Evolutionary conservation across 1,284 basidiomycete species (phyloP), one percentile per base, ranked within the genome.

Genomic region (Heimioporus retisporus): DNA sequence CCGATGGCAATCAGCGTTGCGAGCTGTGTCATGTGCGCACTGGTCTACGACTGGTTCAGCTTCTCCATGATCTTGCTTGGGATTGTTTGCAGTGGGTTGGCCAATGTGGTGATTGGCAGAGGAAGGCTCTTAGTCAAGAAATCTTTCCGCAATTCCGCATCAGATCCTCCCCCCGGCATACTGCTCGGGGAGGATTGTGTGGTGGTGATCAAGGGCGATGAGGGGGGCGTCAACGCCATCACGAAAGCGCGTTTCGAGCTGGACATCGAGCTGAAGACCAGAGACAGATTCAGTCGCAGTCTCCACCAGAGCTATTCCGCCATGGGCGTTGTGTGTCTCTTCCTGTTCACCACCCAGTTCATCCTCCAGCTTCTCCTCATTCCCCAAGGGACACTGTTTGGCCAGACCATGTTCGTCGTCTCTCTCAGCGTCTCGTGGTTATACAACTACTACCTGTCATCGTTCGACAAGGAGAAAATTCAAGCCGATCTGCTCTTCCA

Each of bases 41-140:
- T 70, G 18, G 59, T 65, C 31, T 7, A n/a, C 8, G 76, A 77
- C 31, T 77, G 76, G 76, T 75, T 61, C 53, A 65, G 66, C 4
- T 77, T 73, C 61, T 65, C 70, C 14, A 59, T 76, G 70, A 78
- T 78, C 46, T 64, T 77, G 16, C 55, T 76, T 18, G 77, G 76
- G 13, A 75, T 78, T 23, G 3, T 78, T 5, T 64, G 72, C 19
- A 75, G 65, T 35, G 77, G 76, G 4, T 15, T 77, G 13, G 64
- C 75, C 21, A 73, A 68, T 60, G 48, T 68, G 35, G 54, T 69
- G n/a, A 72, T 77, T 42, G 77, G 77, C 11, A 73, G 71, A 5
- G 68, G 67, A 16, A 68, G 59, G 43, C 61, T 75, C 57, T 23
- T 59, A 35, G 35, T 35, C 35, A 35, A 35, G 35, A 35, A 35